Evolutionary conservation across 768 basidiomycete genomes (phyloP).

Genomic region (Trametes maxima): DNA sequence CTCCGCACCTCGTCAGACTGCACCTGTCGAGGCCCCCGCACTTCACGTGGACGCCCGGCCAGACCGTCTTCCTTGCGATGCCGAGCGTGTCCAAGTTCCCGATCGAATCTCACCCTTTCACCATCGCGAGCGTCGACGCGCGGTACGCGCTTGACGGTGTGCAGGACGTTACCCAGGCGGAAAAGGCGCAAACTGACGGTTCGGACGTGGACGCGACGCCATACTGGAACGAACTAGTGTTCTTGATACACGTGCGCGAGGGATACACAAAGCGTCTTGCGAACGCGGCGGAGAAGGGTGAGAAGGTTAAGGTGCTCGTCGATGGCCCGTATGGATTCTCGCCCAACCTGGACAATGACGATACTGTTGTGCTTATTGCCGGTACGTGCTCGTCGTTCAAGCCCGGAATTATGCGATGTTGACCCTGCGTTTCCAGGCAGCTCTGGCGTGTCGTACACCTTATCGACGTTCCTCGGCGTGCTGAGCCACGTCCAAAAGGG

Average conservation of each 20-base stretch:
- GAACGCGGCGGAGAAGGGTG: slow-evolving; percentile 34
- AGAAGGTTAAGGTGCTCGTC: slow-evolving; percentile 48
- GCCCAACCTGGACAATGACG: slow-evolving; percentile 43
- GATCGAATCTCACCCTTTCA: slow-evolving; percentile 64
- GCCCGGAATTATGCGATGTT: background rate
- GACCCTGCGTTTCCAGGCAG: slow-evolving; percentile 33
- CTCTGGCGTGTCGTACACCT: slow-evolving; percentile 50
- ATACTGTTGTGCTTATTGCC: slow-evolving; percentile 52
- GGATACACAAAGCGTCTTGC: slow-evolving; percentile 61
- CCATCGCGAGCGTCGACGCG: slow-evolving; percentile 42
- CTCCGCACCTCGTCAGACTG: slow-evolving; percentile 50
- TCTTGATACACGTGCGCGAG: slow-evolving; percentile 57
- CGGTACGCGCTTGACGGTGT: slow-evolving; percentile 5
- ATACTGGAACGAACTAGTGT: slow-evolving; percentile 47
- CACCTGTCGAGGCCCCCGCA: slow-evolving; percentile 46
- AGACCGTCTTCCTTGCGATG: slow-evolving; percentile 53
- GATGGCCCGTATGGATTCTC: slow-evolving; percentile 62
- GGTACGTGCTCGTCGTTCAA: slow-evolving; percentile 17
- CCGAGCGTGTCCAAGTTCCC: slow-evolving; percentile 47
- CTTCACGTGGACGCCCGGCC: slow-evolving; percentile 58
- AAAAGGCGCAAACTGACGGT: slow-evolving; percentile 10
- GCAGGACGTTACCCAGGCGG: background rate
- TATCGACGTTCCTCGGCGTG: slow-evolving; percentile 46
- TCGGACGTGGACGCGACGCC: background rate
- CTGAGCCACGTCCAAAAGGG: slow-evolving; percentile 37